Evolutionary conservation across 176 grass and related monocot species (phyloP).

Genomic region (Thinopyrum elongatum): DNA sequence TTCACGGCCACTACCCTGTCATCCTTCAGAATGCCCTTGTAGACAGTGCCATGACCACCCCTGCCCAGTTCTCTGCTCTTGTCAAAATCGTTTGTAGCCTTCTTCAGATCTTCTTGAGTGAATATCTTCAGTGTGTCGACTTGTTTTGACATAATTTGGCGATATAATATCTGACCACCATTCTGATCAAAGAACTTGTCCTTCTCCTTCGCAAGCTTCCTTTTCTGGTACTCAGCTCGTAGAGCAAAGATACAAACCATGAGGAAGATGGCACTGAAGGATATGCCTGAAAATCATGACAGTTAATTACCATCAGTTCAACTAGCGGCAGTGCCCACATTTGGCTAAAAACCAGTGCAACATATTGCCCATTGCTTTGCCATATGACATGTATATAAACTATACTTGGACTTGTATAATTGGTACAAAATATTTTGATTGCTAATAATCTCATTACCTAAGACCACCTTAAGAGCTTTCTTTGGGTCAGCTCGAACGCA

Average conservation of each 20-base stretch:
- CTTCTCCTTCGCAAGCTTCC: neutral
- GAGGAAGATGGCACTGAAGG: neutral
- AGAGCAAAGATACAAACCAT: neutral
- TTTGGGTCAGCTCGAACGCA: neutral
- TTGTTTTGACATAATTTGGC: slow-evolving; percentile 21
- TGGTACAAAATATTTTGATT: neutral
- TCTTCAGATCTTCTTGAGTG: neutral
- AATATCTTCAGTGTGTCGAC: slow-evolving; percentile 24
- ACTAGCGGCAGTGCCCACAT: neutral
- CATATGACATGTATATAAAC: neutral
- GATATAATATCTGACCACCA: slow-evolving; percentile 19
- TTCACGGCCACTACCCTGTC: slow-evolving; percentile 17
- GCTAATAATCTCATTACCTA: neutral
- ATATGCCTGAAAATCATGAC: neutral
- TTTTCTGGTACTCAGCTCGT: neutral
- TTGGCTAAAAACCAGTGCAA: neutral
- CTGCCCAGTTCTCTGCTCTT: neutral
- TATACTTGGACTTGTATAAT: neutral
- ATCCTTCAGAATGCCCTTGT: slow-evolving; percentile 5
- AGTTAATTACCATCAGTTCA: neutral
- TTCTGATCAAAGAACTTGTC: slow-evolving; percentile 18
- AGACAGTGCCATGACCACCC: neutral
- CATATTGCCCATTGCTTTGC: neutral
- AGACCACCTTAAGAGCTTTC: neutral
- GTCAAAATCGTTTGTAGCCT: neutral